These are phyloP conservation scores for Cubamyces sp. DNA, from an alignment of 768 basidiomycete species.

Conservation along the genomic window DNA sequence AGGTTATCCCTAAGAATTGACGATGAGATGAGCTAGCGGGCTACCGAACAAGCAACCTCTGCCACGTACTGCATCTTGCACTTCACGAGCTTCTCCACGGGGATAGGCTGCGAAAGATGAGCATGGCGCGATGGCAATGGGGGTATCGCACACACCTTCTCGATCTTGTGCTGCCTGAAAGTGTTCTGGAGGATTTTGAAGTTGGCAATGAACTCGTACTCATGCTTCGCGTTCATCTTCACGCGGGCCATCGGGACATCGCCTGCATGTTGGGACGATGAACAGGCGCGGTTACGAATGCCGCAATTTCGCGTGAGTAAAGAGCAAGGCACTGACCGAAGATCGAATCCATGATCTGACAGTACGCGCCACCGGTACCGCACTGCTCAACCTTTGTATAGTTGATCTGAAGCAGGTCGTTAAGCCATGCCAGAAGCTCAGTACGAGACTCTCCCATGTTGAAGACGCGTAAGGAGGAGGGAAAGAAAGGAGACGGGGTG, in stretches of 20 bases:
- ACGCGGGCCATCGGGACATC: slow-evolving; percentile 91
- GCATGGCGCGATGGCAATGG: not conserved
- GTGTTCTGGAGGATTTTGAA: slow-evolving; percentile 93
- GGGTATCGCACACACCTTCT: slow-evolving; percentile 65
- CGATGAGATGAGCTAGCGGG: slow-evolving; percentile 12
- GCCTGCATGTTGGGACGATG: slow-evolving; percentile 48
- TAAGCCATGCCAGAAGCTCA: slow-evolving; percentile 91
- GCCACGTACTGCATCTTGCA: slow-evolving; percentile 97
- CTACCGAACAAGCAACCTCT: not conserved
- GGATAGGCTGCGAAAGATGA: slow-evolving; percentile 71
- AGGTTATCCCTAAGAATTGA: slow-evolving; percentile 79
- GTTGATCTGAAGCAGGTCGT: slow-evolving; percentile 88
- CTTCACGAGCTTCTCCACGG: slow-evolving; percentile 90
- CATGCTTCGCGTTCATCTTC: slow-evolving; percentile 95
- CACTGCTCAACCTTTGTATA: slow-evolving; percentile 94
- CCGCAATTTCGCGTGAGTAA: not conserved
- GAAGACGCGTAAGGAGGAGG: slow-evolving; percentile 22
- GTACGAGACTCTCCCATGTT: slow-evolving; percentile 75
- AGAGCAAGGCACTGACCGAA: slow-evolving; percentile 60
- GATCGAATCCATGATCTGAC: slow-evolving; percentile 94
- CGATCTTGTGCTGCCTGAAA: slow-evolving; percentile 92
- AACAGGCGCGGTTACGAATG: slow-evolving; percentile 18
- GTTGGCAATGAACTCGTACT: slow-evolving; percentile 95
- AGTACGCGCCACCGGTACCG: slow-evolving; percentile 90
- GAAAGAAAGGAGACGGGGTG: slow-evolving; percentile 13